Percentiles rank a stretch among this genome's conserved stretches.
phyloP scores from a whole-genome alignment of 805 yeast species.

The Metschnikowia dekortorum region DNA sequence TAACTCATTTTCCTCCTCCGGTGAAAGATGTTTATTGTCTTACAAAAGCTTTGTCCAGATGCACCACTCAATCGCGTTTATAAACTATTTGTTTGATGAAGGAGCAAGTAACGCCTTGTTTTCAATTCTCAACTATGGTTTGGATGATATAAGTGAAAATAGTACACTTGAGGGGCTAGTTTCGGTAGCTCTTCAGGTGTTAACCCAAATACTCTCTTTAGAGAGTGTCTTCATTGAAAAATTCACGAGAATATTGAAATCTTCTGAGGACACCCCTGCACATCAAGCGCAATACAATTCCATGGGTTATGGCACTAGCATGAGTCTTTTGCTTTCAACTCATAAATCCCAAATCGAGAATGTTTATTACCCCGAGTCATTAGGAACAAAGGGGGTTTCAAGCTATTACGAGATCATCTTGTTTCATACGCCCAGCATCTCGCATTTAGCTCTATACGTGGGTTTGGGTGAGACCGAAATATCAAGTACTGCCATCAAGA shows the following conservation, averaged over 20 bases:
- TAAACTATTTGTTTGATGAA: conserved; percentile 61
- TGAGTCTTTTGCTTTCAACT: conserved; percentile 24
- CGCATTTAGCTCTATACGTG: conserved; percentile 70
- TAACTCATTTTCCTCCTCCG: conserved; percentile 14
- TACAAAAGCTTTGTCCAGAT: conserved; percentile 41
- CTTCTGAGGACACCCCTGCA: conserved; percentile 3
- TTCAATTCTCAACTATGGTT: conserved; percentile 48
- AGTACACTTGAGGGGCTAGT: conserved; percentile 35
- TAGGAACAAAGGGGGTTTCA: conserved; percentile 57
- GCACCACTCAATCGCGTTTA: conserved; percentile 65
- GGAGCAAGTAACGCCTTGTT: conserved; percentile 55
- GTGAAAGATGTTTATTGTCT: conserved; percentile 12
- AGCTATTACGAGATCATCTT: conserved; percentile 70
- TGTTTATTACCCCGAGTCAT: conserved; percentile 35
- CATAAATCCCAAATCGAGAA: conserved; percentile 24
- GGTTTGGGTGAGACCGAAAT: conserved; percentile 51
- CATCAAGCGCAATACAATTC: neutral
- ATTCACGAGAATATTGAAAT: conserved; percentile 46
- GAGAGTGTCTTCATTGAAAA: conserved; percentile 61
- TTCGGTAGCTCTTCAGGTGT: conserved; percentile 37
- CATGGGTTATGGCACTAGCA: conserved; percentile 24
- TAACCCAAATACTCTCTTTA: conserved; percentile 43
- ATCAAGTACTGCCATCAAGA: conserved; percentile 49
- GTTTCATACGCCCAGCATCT: conserved; percentile 65
- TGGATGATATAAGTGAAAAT: conserved; percentile 50